Evolutionary conservation across 2,329 filamentous ascomycete genomes (phyloP), one percentile per base, ranked within the genome.

Genomic region (Arthrobotrys pseudoclavata): DNA sequence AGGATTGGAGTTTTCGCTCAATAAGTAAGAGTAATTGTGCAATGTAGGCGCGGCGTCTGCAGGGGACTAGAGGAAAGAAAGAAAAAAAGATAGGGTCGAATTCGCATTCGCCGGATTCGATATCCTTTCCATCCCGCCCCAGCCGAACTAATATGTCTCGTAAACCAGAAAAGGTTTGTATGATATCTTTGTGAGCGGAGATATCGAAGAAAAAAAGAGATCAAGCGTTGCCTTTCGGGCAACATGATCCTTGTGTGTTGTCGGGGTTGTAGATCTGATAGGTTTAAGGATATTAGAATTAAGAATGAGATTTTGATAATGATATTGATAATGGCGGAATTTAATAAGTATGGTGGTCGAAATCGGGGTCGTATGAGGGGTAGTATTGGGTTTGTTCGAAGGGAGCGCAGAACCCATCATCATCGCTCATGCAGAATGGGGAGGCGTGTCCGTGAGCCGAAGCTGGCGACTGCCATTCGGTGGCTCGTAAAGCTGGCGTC

Each of bases 91-190:
- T 31, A 63, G 26, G 18, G 29, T 47, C 40, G 50, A 37, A 61
- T 62, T 53, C 31, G 52, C 50, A 67, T 68, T 60, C 69, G 69
- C 9, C 47, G 62, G 48, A 34, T 74, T 42, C 42, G 42, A 74
- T 26, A 22, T 57, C 60, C 60, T 63, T 50, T n/a, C 20, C 10
- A 63, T 18, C 31, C 42, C 55, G 13, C 50, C 10, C 45, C 48
- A 60, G 57, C 71, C 53, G 48, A 45, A 50, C 13, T 26, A 29
- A 31, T 29, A 24, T 76, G 72, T 76, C 72, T 76, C 72, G 72
- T 76, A 76, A 76, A 76, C 72, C 72, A 76, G 72, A 76, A 60
- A 34, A 31, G 34, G n/a, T 47, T 47, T 18, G 42, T 57, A n/a
- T 42, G 18, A 60, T 60, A 60, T 42, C 55, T 60, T 34, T 60